Evolutionary conservation across 73 alveolate species (phyloP).

Genomic region (Paramecium pentaurelia): DNA sequence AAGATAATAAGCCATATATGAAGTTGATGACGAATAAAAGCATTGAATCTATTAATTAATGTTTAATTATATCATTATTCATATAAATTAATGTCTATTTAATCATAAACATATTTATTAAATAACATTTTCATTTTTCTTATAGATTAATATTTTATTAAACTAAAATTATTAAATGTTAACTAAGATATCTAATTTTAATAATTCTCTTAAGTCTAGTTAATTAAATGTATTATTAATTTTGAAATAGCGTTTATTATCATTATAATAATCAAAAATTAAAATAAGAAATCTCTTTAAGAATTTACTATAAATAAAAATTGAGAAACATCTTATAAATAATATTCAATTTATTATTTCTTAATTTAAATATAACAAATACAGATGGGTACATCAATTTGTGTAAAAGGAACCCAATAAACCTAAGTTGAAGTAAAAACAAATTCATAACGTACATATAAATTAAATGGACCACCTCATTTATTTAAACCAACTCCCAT

Average conservation of each 20-base stretch:
- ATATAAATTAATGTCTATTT: no score
- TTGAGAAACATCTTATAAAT: background rate
- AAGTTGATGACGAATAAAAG: background rate
- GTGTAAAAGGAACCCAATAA: background rate
- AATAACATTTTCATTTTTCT: no score
- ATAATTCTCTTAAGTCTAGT: background rate
- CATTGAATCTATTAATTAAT: background rate
- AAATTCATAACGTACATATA: background rate
- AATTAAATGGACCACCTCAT: background rate
- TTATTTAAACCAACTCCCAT: constrained; percentile 8
- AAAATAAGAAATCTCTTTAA: background rate
- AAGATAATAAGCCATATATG: background rate
- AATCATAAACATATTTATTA: no score
- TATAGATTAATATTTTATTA: no score
- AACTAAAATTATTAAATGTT: no score
- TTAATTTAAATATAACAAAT: background rate
- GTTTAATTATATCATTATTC: background rate
- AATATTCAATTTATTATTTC: background rate
- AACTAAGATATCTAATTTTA: no score
- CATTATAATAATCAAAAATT: background rate
- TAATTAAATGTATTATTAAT: background rate
- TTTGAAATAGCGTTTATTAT: background rate
- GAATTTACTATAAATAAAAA: background rate
- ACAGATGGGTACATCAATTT: background rate
- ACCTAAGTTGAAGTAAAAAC: background rate